Conservation (phyloP, 2,329 filamentous ascomycete genomes). For the Cordyceps javanica region DNA sequence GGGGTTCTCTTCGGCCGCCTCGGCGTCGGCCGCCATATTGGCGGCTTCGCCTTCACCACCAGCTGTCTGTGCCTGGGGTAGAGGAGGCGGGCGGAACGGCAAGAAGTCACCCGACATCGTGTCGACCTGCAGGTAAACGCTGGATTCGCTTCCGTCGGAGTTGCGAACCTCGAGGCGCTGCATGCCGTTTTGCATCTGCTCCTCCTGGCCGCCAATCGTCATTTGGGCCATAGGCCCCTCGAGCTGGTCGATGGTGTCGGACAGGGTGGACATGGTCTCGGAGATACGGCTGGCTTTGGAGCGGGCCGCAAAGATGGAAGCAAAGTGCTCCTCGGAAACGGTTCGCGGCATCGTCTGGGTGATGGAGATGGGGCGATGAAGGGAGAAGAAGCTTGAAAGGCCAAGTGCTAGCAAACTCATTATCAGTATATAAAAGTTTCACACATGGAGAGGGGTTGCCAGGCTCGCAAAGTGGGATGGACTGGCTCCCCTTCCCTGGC, state of each 20-base stretch:
- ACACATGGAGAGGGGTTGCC: background rate
- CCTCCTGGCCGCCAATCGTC: constrained; percentile 37
- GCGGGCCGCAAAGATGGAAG: constrained; percentile 68
- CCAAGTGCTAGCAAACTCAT: constrained; percentile 61
- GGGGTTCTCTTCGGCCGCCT: constrained; percentile 30
- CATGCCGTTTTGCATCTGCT: constrained; percentile 39
- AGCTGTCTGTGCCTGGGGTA: constrained; percentile 55
- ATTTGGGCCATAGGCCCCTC: constrained; percentile 52
- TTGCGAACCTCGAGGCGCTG: constrained; percentile 48
- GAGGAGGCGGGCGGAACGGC: constrained; percentile 80
- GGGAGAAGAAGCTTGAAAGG: constrained; percentile 89
- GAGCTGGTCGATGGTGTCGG: constrained; percentile 51
- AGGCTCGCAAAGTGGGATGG: background rate
- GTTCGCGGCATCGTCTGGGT: constrained; percentile 71
- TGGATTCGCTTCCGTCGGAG: constrained; percentile 50
- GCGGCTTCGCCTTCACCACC: constrained; percentile 25
- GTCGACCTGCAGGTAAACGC: constrained; percentile 61
- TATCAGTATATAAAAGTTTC: constrained; percentile 15
- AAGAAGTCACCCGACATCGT: constrained; percentile 63
- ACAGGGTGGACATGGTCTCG: constrained; percentile 63
- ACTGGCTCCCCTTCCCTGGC: background rate
- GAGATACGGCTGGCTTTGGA: constrained; percentile 44
- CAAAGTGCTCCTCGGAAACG: constrained; percentile 69
- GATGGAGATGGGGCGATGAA: constrained; percentile 89
- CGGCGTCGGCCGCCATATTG: constrained; percentile 31